Percentiles rank a stretch among this genome's conserved stretches.
These are phyloP conservation scores for Ganoderma meredithae DNA, from an alignment of 1,284 basidiomycete species.

Conservation along the genomic window DNA sequence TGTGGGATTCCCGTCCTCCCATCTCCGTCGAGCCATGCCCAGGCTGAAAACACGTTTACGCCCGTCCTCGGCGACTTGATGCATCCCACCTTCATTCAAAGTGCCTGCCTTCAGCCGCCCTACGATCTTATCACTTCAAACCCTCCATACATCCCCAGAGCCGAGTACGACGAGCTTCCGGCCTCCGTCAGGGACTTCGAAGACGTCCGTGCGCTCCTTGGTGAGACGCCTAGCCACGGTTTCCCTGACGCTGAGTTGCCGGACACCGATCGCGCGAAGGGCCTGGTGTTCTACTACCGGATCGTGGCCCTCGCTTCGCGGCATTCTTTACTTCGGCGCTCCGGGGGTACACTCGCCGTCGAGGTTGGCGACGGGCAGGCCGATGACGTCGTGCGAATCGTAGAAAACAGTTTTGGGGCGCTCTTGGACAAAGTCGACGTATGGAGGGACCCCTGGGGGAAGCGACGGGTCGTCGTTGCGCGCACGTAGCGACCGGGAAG, in stretches of 20 bases:
- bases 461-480: slow-evolving; percentile 68
- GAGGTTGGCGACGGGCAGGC: slow-evolving; percentile 86
- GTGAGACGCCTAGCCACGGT: slow-evolving; percentile 50
- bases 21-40: background rate
- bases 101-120: slow-evolving; percentile 48
- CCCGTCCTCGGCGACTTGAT: slow-evolving; percentile 57
- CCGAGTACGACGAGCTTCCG: slow-evolving; percentile 71
- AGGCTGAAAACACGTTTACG: slow-evolving; percentile 53
- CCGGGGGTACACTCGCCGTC: slow-evolving; percentile 68
- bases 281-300: slow-evolving; percentile 80
- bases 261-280: slow-evolving; percentile 49
- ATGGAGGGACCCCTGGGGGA: slow-evolving; percentile 82
- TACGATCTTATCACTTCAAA: slow-evolving; percentile 89
- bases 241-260: slow-evolving; percentile 11
- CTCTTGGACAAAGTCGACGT: slow-evolving; percentile 60
- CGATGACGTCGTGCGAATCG: slow-evolving; percentile 61
- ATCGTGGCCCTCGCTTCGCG: slow-evolving; percentile 68
- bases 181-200: slow-evolving; percentile 79
- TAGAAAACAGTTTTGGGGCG: slow-evolving; percentile 49
- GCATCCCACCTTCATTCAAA: slow-evolving; percentile 45
- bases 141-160: slow-evolving; percentile 88
- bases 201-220: slow-evolving; percentile 82
- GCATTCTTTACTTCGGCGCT: slow-evolving; percentile 51
- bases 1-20: slow-evolving; percentile 46
- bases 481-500: background rate